Conservation (phyloP, 202 grass and related monocot species). For the Brachypodium distachyon region DNA sequence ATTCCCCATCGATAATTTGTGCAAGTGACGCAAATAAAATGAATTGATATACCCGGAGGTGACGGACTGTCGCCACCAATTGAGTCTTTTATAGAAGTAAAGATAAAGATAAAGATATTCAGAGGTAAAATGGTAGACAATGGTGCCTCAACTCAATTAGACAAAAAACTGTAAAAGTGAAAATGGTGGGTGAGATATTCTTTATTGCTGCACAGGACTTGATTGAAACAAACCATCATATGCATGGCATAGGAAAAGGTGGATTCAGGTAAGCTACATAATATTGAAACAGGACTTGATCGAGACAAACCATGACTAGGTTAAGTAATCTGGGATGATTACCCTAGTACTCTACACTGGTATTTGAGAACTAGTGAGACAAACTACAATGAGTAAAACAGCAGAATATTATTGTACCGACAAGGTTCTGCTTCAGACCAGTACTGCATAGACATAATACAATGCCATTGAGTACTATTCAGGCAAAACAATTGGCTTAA, state of each 20-base stretch:
- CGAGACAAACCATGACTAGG: background rate
- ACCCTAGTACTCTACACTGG: background rate
- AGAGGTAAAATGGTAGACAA: background rate
- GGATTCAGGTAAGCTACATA: background rate
- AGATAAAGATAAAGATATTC: too few species aligned
- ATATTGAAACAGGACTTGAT: background rate
- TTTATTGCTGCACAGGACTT: background rate
- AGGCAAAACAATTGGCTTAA: background rate
- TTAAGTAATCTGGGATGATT: background rate
- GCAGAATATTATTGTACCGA: background rate
- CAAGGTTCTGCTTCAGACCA: background rate
- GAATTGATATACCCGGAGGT: too few species aligned
- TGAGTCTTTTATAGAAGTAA: too few species aligned
- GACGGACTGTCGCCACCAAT: too few species aligned
- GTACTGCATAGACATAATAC: background rate
- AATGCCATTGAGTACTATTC: background rate
- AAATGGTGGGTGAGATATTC: background rate
- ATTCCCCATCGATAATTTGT: too few species aligned
- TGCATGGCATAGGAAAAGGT: background rate
- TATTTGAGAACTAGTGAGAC: background rate
- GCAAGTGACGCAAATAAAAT: too few species aligned
- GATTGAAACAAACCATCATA: background rate
- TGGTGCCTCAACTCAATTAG: background rate
- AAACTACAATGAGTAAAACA: background rate
- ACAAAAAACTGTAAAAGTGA: background rate